Evolutionary conservation across 495 filamentous ascomycete species (phyloP).

Genomic region (Hypoxylon intermedium): DNA sequence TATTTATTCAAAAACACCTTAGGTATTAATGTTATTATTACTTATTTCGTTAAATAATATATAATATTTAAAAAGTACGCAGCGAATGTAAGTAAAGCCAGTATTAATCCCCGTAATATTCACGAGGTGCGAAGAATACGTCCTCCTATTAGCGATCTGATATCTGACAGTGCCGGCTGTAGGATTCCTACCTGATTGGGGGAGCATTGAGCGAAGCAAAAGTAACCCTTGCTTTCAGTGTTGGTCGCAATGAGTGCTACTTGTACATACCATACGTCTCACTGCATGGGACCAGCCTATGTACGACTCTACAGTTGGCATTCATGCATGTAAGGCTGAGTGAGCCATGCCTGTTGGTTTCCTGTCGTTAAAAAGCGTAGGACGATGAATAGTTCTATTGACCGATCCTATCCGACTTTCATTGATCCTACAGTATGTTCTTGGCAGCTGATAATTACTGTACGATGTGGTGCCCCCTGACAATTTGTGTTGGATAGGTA

Average conservation of each 20-base stretch:
- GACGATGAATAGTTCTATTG: background rate
- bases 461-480: background rate
- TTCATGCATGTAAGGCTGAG: background rate
- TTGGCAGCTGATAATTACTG: too few species aligned
- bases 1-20: too few species aligned
- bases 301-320: background rate
- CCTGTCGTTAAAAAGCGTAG: background rate
- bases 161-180: background rate
- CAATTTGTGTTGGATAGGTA: background rate
- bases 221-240: background rate
- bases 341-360: too few species aligned
- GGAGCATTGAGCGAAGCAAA: background rate
- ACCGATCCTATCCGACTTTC: background rate
- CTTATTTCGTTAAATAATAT: too few species aligned
- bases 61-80: too few species aligned
- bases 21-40: too few species aligned
- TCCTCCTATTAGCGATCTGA: constrained; percentile 1
- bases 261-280: background rate
- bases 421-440: too few species aligned
- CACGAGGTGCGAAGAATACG: background rate
- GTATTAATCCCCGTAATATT: background rate
- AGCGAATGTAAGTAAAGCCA: too few species aligned
- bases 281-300: background rate
- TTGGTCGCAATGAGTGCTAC: background rate
- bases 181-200: background rate